Conservation (phyloP, 345 rosid species). For the Raphanus raphanistrum region DNA sequence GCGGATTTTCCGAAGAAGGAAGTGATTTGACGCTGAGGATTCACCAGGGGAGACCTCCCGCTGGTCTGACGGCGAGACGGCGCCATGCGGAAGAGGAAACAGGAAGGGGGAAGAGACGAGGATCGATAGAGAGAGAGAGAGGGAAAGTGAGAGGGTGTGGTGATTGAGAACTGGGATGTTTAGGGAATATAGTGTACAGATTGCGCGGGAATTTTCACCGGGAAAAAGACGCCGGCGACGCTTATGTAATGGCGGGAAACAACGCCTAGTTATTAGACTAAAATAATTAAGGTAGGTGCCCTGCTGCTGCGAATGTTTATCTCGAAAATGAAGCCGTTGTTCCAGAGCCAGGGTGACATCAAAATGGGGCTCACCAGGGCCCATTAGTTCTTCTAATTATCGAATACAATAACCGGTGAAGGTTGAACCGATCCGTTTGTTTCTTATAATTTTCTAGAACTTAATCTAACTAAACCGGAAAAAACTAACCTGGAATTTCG, state of each 20-base stretch:
- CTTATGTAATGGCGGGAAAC: constrained; percentile 40
- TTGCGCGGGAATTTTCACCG: constrained; percentile 38
- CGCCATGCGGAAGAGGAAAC: constrained; percentile 53
- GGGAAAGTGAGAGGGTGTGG: neutral
- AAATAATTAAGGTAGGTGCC: too few relatives aligned
- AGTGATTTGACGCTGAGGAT: constrained; percentile 88
- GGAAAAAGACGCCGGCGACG: constrained; percentile 31
- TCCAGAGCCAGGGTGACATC: too few relatives aligned
- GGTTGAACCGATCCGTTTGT: too few relatives aligned
- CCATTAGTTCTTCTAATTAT: too few relatives aligned
- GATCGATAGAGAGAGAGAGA: neutral
- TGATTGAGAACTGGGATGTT: neutral
- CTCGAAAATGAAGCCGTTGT: too few relatives aligned
- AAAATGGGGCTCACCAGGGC: too few relatives aligned
- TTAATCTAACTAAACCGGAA: too few relatives aligned
- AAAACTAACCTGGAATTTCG: too few relatives aligned
- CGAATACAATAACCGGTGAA: too few relatives aligned
- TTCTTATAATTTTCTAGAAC: too few relatives aligned
- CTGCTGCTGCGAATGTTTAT: too few relatives aligned
- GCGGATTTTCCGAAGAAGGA: constrained; percentile 64
- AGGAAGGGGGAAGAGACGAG: neutral
- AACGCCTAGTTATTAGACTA: constrained; percentile 6
- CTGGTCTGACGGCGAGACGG: constrained; percentile 66
- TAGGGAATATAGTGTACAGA: constrained; percentile 6
- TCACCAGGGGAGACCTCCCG: constrained; percentile 89